Conservation (phyloP, 2,329 filamentous ascomycete species). For the Ophiostoma novo-ulmi region DNA sequence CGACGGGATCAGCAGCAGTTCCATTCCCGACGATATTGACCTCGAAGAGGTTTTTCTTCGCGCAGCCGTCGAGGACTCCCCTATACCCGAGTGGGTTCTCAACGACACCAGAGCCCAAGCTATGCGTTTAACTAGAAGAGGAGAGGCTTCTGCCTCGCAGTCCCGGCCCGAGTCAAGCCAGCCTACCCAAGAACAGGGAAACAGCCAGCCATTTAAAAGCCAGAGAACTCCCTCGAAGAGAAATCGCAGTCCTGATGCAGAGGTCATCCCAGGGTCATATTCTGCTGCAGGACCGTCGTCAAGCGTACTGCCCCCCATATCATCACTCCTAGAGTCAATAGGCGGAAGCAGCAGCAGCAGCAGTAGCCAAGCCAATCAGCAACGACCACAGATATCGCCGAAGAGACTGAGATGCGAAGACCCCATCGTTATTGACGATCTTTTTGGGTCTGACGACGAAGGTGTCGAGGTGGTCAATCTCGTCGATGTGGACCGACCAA, state of each 20-base stretch:
- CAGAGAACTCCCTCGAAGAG: neutral
- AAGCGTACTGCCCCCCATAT: neutral
- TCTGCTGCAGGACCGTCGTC: neutral
- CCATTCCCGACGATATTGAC: neutral
- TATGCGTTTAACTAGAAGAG: neutral
- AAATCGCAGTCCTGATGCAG: neutral
- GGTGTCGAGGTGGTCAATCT: constrained; percentile 38
- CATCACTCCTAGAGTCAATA: constrained; percentile 4
- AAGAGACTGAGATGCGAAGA: constrained; percentile 17
- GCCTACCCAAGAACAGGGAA: neutral
- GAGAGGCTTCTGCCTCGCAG: neutral
- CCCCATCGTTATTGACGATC: constrained; percentile 8
- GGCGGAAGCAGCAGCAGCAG: constrained; percentile 14
- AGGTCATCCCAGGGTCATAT: neutral
- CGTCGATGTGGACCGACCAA: constrained; percentile 28
- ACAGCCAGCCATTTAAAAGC: neutral
- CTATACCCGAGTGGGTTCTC: neutral
- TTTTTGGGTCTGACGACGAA: constrained; percentile 25
- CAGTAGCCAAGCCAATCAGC: constrained; percentile 6
- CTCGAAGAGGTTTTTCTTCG: neutral
- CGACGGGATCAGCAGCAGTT: neutral
- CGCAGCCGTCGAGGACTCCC: neutral
- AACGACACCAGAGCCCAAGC: neutral
- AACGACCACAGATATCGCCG: constrained; percentile 13
- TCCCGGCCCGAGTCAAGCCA: neutral